phyloP scores from a whole-genome alignment of 768 basidiomycete species.

The Phaeotremella skinneri region DNA sequence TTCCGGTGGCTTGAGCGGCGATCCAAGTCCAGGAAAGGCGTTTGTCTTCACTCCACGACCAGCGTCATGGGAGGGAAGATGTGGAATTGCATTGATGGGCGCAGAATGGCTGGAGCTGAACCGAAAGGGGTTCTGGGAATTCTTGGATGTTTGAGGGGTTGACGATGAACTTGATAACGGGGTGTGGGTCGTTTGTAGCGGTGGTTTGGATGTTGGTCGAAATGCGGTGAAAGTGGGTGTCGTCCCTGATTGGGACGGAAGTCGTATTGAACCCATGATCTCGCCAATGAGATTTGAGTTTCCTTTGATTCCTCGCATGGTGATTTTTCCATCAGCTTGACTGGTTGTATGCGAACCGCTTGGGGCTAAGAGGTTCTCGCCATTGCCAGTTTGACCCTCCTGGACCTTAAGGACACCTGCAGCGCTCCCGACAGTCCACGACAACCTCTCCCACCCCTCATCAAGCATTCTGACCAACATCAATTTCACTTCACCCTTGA shows the following conservation, averaged over 20 bases:
- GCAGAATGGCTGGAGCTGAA: too few relatives aligned
- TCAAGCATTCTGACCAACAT: constrained; percentile 42
- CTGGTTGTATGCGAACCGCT: too few relatives aligned
- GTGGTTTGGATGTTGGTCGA: not conserved
- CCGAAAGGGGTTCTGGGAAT: too few relatives aligned
- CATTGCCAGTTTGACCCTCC: not conserved
- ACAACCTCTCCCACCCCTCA: constrained; percentile 31
- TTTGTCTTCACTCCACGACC: too few relatives aligned
- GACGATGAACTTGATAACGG: not conserved
- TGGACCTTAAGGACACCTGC: not conserved
- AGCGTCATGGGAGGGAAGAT: too few relatives aligned
- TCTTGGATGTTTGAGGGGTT: not conserved
- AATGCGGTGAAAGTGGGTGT: not conserved
- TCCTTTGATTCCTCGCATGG: not conserved
- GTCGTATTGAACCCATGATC: not conserved
- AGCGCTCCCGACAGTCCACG: constrained; percentile 16
- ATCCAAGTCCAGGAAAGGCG: too few relatives aligned
- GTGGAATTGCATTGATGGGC: too few relatives aligned
- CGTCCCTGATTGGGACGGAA: not conserved
- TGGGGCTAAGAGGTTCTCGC: not conserved
- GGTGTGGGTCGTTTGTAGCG: not conserved
- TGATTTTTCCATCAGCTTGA: not conserved
- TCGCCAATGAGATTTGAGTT: not conserved
- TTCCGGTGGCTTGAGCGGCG: too few relatives aligned
- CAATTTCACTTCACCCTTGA: constrained; percentile 17